A percentile compares a stretch with the other conserved stretches of the same genome.
These are phyloP conservation scores for Ceratocystis albifundus DNA, from an alignment of 2,329 filamentous ascomycete species.

Conservation along the genomic window DNA sequence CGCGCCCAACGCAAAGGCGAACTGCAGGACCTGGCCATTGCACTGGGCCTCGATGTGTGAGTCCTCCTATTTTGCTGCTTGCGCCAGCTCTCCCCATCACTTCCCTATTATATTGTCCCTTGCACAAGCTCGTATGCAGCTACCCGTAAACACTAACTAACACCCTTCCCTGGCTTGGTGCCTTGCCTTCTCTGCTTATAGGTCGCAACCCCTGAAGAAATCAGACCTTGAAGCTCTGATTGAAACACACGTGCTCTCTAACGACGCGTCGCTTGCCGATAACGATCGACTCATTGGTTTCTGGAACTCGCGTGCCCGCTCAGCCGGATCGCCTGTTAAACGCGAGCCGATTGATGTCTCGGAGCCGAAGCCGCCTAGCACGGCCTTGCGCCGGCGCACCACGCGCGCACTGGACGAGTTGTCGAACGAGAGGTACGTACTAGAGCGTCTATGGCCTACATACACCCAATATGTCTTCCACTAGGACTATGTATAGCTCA, in stretches of 20 bases:
- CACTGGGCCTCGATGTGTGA: conserved; percentile 61
- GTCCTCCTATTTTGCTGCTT: conserved; percentile 29
- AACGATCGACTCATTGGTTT: conserved; percentile 60
- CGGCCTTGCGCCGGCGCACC: conserved; percentile 34
- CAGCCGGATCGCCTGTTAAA: conserved; percentile 51
- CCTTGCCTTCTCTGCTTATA: conserved; percentile 30
- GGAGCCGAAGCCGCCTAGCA: conserved; percentile 32
- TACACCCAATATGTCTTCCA: background rate
- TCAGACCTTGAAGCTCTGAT: conserved; percentile 64
- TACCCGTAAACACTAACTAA: background rate
- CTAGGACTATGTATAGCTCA: background rate
- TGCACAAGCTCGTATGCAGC: background rate
- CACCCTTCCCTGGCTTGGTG: background rate
- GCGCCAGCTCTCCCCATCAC: background rate
- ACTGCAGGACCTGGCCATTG: conserved; percentile 60
- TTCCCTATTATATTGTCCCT: background rate
- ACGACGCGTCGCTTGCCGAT: conserved; percentile 52
- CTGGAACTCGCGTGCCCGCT: conserved; percentile 56
- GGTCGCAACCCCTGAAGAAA: conserved; percentile 62
- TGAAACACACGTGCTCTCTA: conserved; percentile 59
- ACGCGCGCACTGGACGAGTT: conserved; percentile 38
- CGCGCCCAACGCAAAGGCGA: conserved; percentile 73
- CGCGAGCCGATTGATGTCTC: conserved; percentile 35
- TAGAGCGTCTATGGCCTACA: background rate
- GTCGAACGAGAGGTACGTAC: conserved; percentile 31